Evolutionary conservation across 2,329 filamentous ascomycete species (phyloP).

Genomic region (Ophiocordyceps robertsii): DNA sequence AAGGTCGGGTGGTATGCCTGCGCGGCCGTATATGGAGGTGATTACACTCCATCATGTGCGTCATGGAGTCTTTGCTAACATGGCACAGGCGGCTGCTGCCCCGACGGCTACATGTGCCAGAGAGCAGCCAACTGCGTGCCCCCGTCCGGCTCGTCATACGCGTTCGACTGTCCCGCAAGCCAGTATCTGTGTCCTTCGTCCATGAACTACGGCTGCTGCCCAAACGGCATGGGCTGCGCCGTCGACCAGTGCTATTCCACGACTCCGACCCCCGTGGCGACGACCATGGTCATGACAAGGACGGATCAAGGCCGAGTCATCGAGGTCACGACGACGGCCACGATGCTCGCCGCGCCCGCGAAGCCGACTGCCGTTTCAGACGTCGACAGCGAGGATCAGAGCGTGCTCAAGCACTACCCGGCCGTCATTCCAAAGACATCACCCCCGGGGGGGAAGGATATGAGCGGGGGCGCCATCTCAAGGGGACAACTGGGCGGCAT

Average conservation of each 20-base stretch:
- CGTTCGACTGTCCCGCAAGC: constrained; percentile 26
- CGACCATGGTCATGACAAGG: constrained; percentile 30
- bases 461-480: constrained; percentile 20
- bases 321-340: constrained; percentile 25
- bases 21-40: constrained; percentile 20
- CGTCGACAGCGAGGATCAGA: constrained; percentile 10
- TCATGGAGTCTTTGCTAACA: not conserved
- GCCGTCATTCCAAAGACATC: constrained; percentile 25
- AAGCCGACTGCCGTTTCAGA: constrained; percentile 16
- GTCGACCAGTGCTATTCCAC: constrained; percentile 33
- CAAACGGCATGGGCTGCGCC: constrained; percentile 34
- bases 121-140: constrained; percentile 25
- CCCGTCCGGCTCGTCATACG: constrained; percentile 26
- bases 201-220: constrained; percentile 39
- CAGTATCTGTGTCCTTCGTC: constrained; percentile 36
- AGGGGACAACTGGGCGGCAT: constrained; percentile 36
- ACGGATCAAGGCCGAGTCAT: constrained; percentile 24
- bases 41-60: constrained; percentile 3
- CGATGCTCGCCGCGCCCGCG: constrained; percentile 25
- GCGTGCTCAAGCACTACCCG: constrained; percentile 29
- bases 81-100: constrained; percentile 28
- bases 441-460: constrained; percentile 7
- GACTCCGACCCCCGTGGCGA: constrained; percentile 27
- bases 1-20: constrained; percentile 26
- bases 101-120: constrained; percentile 30